Percentiles rank a stretch among this genome's conserved stretches.
These are phyloP conservation scores for Ceriops decandra DNA, from an alignment of 345 rosid genomes.

Conservation along the genomic window DNA sequence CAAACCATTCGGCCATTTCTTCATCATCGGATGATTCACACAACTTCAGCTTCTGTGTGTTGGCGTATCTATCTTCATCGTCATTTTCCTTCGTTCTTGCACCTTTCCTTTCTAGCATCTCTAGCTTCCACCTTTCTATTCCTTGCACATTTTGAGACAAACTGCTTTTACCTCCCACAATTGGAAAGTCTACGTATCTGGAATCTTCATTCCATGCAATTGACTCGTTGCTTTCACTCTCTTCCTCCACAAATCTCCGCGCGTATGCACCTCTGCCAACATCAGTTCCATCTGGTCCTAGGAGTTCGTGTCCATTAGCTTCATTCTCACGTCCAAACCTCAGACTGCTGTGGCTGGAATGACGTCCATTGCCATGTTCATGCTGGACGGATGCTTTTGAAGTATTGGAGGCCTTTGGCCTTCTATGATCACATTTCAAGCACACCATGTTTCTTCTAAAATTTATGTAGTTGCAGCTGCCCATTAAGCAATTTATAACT, in stretches of 20 bases:
- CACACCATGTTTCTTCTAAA: constrained; percentile 74
- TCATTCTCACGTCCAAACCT: constrained; percentile 5
- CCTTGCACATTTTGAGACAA: constrained; percentile 37
- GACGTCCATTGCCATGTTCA: constrained; percentile 10
- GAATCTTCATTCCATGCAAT: constrained; percentile 22
- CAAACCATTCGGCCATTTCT: constrained; percentile 75
- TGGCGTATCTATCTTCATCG: constrained; percentile 13
- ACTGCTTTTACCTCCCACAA: constrained; percentile 52
- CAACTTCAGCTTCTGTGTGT: constrained; percentile 26
- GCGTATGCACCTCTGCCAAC: constrained; percentile 20
- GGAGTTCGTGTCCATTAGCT: background rate
- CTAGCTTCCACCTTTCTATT: constrained; percentile 51
- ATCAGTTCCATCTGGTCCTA: constrained; percentile 8
- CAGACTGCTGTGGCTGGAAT: background rate
- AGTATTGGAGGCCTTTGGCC: constrained; percentile 48
- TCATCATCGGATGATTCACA: constrained; percentile 46
- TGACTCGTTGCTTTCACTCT: constrained; percentile 16
- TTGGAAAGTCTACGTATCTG: constrained; percentile 49
- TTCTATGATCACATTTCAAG: constrained; percentile 80
- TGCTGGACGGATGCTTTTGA: constrained; percentile 16
- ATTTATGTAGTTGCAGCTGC: constrained; percentile 76
- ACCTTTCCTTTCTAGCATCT: constrained; percentile 37
- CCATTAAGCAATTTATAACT: background rate
- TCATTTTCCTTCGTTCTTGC: constrained; percentile 20
- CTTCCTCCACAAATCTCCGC: constrained; percentile 58